Conservation (phyloP, 2,329 filamentous ascomycete species). For the Exophiala aquamarina region DNA sequence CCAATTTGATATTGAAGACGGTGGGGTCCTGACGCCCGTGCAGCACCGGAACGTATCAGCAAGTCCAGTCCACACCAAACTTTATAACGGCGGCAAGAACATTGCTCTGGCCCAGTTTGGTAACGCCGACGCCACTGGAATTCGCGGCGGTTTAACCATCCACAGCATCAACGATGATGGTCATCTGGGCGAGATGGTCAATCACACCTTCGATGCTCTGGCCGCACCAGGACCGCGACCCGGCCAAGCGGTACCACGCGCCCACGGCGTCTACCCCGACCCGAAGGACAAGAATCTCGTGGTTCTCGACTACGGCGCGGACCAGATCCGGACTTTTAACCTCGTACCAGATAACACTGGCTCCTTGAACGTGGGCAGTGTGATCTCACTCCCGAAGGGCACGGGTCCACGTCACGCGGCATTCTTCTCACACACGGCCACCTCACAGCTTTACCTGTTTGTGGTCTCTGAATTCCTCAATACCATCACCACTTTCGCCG, state of each 20-base stretch:
- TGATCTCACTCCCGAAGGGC: neutral
- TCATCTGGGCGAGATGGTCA: neutral
- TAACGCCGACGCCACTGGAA: neutral
- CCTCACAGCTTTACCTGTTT: conserved; percentile 1
- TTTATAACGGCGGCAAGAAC: neutral
- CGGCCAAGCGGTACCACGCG: neutral
- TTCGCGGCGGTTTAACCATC: neutral
- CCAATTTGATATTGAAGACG: neutral
- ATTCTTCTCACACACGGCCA: neutral
- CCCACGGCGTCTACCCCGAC: conserved; percentile 2
- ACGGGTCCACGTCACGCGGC: conserved; percentile 3
- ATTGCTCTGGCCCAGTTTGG: conserved; percentile 1
- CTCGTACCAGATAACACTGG: neutral
- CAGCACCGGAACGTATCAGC: neutral
- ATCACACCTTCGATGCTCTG: conserved; percentile 1
- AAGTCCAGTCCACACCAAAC: neutral
- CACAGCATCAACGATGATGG: neutral
- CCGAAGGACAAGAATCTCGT: conserved; percentile 1
- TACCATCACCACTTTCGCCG: conserved; percentile 3
- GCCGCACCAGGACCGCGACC: neutral
- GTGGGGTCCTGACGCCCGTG: neutral
- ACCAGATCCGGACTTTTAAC: conserved; percentile 2
- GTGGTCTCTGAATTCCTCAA: conserved; percentile 1
- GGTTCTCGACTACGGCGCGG: conserved; percentile 3
- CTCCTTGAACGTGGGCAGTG: neutral